Base-by-base conservation (phyloP, 2,329 filamentous ascomycete species). In the Apiospora marii region DNA sequence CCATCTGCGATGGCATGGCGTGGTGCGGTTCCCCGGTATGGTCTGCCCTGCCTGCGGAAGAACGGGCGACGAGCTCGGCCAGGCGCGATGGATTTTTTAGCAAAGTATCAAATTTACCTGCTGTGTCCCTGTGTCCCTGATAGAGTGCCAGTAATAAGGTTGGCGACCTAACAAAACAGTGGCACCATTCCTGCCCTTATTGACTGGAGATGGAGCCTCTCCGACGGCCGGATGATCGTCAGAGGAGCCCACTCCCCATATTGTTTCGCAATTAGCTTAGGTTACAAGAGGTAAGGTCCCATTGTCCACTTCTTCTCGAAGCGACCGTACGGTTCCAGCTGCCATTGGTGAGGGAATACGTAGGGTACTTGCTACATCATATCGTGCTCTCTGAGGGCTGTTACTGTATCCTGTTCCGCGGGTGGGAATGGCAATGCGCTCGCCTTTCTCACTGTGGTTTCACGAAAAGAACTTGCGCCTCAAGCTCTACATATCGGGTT, bases 61-160 rank as follows among this genome's bases (percentile, higher is more conserved):
- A 41, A 64, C 58, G 58, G 58, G 58, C 34, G 30, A 41, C 19
- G 30, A 37, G 30, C 53, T 61, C 34, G n/a, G 58, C 58, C 58
- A 64, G 30, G 34, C 58, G 34, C 58, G 22, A 64, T 64, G 58
- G 58, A 24, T 41, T 64, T 64, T 22, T 64, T 61, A 64, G 58
- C 34, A 41, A 64, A 64, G 58, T 64, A 41, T 64, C 58, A 41
- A 37, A 64, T 64, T 37, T 64, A 41, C 58, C 34, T 64, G 30
- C 58, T 64, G 58, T 64, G 58, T 64, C 58, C 58, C 58, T 64
- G 58, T 64, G 58, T 64, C 58, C 58, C 58, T 64, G 34, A 64
- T 64, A 64, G 58, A 64, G 58, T 64, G 34, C 34, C 34, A 61
- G 53, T 10, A 61, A 61, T 61, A 61, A 61, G 53, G 53, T 61